A percentile compares a stretch with the other conserved stretches of the same genome.
phyloP scores from a whole-genome alignment of 495 filamentous ascomycete species.

The Podospora sp. region DNA sequence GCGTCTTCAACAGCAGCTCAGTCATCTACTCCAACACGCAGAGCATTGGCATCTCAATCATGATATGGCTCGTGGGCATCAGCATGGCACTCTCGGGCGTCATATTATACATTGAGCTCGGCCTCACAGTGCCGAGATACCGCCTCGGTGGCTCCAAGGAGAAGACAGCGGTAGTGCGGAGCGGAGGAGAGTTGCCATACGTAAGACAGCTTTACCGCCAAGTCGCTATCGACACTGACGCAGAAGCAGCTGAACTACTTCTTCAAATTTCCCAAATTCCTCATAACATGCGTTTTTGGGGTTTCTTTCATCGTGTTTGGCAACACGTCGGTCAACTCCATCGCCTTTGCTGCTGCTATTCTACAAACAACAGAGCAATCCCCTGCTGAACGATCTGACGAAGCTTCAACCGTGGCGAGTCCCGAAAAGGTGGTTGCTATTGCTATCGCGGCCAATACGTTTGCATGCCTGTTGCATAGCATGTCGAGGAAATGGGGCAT shows the following conservation, averaged over 20 bases:
- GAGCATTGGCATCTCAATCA: conserved; percentile 23
- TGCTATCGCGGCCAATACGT: conserved; percentile 25
- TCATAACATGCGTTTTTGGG: conserved; percentile 28
- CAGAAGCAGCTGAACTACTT: conserved; percentile 27
- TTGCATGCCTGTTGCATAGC: conserved; percentile 58
- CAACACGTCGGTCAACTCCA: conserved; percentile 26
- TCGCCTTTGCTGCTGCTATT: conserved; percentile 24
- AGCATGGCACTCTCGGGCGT: conserved; percentile 21
- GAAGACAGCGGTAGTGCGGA: conserved; percentile 25
- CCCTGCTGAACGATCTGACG: neutral
- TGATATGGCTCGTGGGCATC: conserved; percentile 25
- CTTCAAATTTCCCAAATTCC: conserved; percentile 23
- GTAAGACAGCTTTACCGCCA: neutral
- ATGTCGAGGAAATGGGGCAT: conserved; percentile 32
- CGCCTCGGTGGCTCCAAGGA: conserved; percentile 13
- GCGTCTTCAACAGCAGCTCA: conserved; percentile 25
- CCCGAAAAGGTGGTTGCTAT: conserved; percentile 21
- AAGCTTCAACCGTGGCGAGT: neutral
- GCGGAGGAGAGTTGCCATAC: conserved; percentile 30
- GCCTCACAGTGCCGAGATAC: conserved; percentile 25
- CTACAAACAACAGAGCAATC: conserved; percentile 14
- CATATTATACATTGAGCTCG: conserved; percentile 28
- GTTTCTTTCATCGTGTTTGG: conserved; percentile 29
- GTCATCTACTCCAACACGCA: conserved; percentile 30
- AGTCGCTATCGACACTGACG: neutral